Evolutionary conservation across 2,329 filamentous ascomycete species (phyloP), one percentile per base, ranked within the genome.

Genomic region (Aspergillus aculeatinus): DNA sequence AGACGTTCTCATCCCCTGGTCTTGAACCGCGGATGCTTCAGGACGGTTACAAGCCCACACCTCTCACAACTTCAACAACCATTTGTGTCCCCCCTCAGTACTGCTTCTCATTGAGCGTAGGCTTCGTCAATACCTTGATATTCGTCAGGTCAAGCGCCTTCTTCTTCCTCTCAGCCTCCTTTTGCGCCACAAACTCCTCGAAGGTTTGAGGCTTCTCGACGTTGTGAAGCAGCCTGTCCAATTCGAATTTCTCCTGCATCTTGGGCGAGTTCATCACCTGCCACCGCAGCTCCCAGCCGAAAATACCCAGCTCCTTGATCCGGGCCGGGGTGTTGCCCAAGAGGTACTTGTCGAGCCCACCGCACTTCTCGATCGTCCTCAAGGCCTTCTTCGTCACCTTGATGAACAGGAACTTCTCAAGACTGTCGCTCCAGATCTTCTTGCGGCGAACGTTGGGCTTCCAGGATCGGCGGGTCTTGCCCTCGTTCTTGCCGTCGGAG

Each of bases 271-370:
- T 91, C 88, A 97, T 92, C 62, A 99, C 81, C 63, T 90, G 85
- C 90, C 92, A 97, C 65, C 95, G 83, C 70, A 99, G 79, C 68
- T 88, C 86, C 95, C 95, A 99, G 6, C 95, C 95, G 65, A 89
- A 89, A 55, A 94, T 87, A 5, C 95, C 95, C 59, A 99, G 81
- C 76, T 96, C 91, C 80, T 88, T 90, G 72, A 98, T 83, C 64
- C 95, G 85, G 47, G 82, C 84, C 16, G 89, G 81, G 78, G 92
- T 95, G 74, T 87, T 85, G 67, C 92, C 92, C 48, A 96, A 82
- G 50, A 99, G 81, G 79, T 99, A 99, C 71, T 92, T 87, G 76
- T 99, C 95, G 65, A 99, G 82, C 7, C 95, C 92, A 61, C 94
- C 94, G 63, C 89, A 87, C 74, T 92, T 94, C 73, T 91, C 87